Percentiles rank a stretch among this genome's conserved stretches.
Evolutionary conservation across 441 rosid genomes (phyloP).

Genomic region (Jatropha podagrica): DNA sequence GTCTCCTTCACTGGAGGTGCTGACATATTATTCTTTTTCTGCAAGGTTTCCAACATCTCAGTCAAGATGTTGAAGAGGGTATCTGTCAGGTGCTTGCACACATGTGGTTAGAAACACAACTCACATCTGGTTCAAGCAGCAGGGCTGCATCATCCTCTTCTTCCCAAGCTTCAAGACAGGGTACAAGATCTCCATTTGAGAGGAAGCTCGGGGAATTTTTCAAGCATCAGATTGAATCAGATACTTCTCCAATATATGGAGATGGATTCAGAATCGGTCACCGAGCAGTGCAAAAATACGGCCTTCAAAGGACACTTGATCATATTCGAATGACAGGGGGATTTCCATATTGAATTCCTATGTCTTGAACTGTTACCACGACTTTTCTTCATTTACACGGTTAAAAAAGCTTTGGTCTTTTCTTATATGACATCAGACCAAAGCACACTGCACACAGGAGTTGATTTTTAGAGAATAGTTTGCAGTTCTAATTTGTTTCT

Average conservation of each 20-base stretch:
- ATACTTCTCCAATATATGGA: constrained; percentile 83
- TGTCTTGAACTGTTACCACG: neutral
- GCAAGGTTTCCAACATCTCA: constrained; percentile 75
- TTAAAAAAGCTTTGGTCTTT: constrained; percentile 22
- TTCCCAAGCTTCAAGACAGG: constrained; percentile 49
- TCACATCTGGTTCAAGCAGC: constrained; percentile 40
- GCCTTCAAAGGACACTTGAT: constrained; percentile 77
- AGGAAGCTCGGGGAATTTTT: constrained; percentile 87
- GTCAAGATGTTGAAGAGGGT: constrained; percentile 97
- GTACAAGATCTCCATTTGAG: constrained; percentile 67
- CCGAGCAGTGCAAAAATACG: constrained; percentile 70
- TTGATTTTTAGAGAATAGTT: constrained; percentile 24
- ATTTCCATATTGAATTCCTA: constrained; percentile 50
- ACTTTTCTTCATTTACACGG: constrained; percentile 11
- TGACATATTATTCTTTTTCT: constrained; percentile 19
- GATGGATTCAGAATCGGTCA: constrained; percentile 88
- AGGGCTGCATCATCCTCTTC: constrained; percentile 40
- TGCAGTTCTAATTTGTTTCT: constrained; percentile 22
- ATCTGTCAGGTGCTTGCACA: constrained; percentile 95
- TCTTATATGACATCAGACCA: constrained; percentile 28
- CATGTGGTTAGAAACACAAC: constrained; percentile 89
- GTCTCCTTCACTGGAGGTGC: neutral
- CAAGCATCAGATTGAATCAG: constrained; percentile 86
- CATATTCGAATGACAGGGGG: constrained; percentile 79
- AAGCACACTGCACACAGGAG: constrained; percentile 32